Conservation (phyloP, 352 stramenopile genomes). For the Pythium volutum region DNA sequence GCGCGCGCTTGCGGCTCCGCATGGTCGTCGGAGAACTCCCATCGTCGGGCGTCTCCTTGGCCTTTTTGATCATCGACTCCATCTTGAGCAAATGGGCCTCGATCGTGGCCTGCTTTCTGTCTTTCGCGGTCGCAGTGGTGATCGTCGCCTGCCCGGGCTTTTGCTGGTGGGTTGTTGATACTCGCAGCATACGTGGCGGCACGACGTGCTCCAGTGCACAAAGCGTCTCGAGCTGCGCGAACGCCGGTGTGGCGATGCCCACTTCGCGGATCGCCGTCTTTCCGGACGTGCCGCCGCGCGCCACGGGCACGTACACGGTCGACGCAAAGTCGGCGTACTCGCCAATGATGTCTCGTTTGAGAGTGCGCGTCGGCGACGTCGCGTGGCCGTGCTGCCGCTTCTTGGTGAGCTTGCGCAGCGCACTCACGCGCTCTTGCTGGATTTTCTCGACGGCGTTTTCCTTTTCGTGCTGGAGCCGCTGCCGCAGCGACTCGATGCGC, state of each 20-base stretch:
- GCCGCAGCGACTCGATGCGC: constrained; percentile 84
- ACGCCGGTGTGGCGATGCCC: constrained; percentile 51
- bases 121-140: constrained; percentile 40
- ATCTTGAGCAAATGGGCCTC: constrained; percentile 85
- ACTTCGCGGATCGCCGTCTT: constrained; percentile 49
- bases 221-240: constrained; percentile 51
- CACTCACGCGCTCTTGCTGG: constrained; percentile 83
- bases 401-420: constrained; percentile 90
- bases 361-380: constrained; percentile 31
- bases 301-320: constrained; percentile 81
- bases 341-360: constrained; percentile 83
- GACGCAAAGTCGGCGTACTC: constrained; percentile 87
- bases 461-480: constrained; percentile 73
- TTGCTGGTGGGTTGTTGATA: no score
- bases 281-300: constrained; percentile 54
- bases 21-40: neutral
- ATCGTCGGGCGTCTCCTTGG: constrained; percentile 30
- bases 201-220: constrained; percentile 64
- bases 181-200: constrained; percentile 45
- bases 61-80: constrained; percentile 81
- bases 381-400: constrained; percentile 59
- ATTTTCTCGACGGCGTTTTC: constrained; percentile 75
- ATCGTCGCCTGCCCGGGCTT: no score
- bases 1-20: constrained; percentile 24
- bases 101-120: constrained; percentile 71